Percentiles rank a stretch among this genome's conserved stretches.
phyloP scores from a whole-genome alignment of 2,329 filamentous ascomycete species.

The Fusarium piperis region DNA sequence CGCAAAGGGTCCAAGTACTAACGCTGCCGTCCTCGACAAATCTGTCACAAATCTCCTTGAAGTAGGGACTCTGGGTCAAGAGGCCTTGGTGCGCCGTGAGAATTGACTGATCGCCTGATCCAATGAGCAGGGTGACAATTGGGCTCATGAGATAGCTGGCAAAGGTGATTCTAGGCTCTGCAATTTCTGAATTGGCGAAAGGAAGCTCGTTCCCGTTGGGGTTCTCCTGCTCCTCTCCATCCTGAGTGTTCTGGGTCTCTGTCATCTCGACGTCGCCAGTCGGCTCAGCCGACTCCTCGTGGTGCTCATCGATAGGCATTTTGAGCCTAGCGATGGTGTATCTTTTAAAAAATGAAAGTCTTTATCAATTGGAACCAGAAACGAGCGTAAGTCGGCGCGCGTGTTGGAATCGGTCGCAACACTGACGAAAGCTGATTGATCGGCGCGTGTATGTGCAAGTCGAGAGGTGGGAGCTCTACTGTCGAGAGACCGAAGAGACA shows the following conservation, averaged over 20 bases:
- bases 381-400: slow-evolving; percentile 5
- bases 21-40: slow-evolving; percentile 72
- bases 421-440: slow-evolving; percentile 2
- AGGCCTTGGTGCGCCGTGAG: slow-evolving; percentile 85
- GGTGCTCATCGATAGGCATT: slow-evolving; percentile 45
- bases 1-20: slow-evolving; percentile 43
- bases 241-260: slow-evolving; percentile 46
- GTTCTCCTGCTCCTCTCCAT: slow-evolving; percentile 47
- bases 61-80: slow-evolving; percentile 78
- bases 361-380: not conserved
- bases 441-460: not conserved
- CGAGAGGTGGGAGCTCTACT: not conserved
- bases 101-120: slow-evolving; percentile 68
- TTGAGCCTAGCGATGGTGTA: slow-evolving; percentile 16
- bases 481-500: no score
- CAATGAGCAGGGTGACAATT: slow-evolving; percentile 74
- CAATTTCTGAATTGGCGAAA: slow-evolving; percentile 50
- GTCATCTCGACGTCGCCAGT: slow-evolving; percentile 53
- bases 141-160: slow-evolving; percentile 73
- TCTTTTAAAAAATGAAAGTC: not conserved
- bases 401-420: not conserved
- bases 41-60: slow-evolving; percentile 69
- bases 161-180: slow-evolving; percentile 56
- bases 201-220: slow-evolving; percentile 49
- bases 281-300: slow-evolving; percentile 39